Evolutionary conservation across 139 green algal genomes (phyloP), one percentile per base, ranked within the genome.

Genomic region (Auxenochlorella pyrenoidosa): DNA sequence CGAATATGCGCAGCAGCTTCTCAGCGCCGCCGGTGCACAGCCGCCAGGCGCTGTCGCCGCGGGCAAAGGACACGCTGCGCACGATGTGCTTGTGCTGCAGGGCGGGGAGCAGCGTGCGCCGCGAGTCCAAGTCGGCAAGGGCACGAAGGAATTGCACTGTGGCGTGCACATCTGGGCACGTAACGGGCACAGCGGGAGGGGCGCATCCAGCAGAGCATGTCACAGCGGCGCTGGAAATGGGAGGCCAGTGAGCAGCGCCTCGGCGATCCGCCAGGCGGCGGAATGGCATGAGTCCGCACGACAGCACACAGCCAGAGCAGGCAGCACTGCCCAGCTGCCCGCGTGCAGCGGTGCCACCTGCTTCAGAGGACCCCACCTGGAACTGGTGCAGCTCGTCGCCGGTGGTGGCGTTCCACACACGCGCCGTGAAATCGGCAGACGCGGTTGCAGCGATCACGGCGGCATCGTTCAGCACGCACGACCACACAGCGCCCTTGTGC

Each of bases 401-500:
- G 5, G 93, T 96, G 80, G 99, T 92, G 13, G 98, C 98, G 75
- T 99, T 95, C 98, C 98, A 99, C 16, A 99, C 81, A 40, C 95
- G 93, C 34, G 97, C 97, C 22, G 90, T 95, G 90, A 99, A 99
- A 89, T 99, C 98, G 19, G 97, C 98, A 19, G 93, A 97, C 22
- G 91, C 98, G 12, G 98, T 99, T 32, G 96, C 97, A 5, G 93
- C 97, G 28, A 97, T 89, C 58, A 98, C 93, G 0, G 97, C 98
- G 0, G 93, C 84, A 21, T 91, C 88, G 89, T 99, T 97, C 3
- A 99, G 86, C 34, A 94, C 93, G 72, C 95, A 98, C 0, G 93
- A 95, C 98, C 98, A 99, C n/a, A 99, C 97, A 18, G 95, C 95
- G 21, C 97, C 97, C 92, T 99, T 99, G 87, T 99, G 98, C 4